Evolutionary conservation across 2,329 filamentous ascomycete genomes (phyloP), one percentile per base, ranked within the genome.

Genomic region (Phaeosphaeria sp.): DNA sequence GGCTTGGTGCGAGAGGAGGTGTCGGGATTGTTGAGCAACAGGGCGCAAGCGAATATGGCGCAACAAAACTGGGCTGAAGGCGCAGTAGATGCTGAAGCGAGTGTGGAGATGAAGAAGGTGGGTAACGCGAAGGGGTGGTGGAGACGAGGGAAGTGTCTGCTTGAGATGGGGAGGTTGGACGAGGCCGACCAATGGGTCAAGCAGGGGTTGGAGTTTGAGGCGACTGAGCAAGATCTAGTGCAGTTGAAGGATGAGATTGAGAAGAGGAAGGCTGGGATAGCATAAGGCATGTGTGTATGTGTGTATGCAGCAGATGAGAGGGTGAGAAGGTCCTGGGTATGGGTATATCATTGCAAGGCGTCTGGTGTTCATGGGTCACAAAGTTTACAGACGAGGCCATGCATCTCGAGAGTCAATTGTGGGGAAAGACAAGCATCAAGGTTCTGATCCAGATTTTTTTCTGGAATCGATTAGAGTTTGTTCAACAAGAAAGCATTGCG

Each of bases 71-170:
- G 94, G 93, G 85, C 91, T 0, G 92, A 95, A 80, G 95, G 88
- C 5, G 86, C 90, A n/a, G 84, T 92, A 6, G 95, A 99, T 78
- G 93, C 93, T 3, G 90, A 96, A 81, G 86, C 88, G 27, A 95
- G 91, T 75, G 90, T 97, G 44, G 93, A 97, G 82, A 89, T 92
- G 62, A 93, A 94, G 83, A 86, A 88, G 65, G 85, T 89, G 43
- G 93, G 90, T 41, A 98, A 99, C 77, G 88, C 91, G 1, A 98
- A 98, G 86, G 93, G 89, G 0, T 98, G 94, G 92, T 97, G 92
- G 89, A 84, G 95, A 60, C 84, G 91, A 60, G 95, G 91, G 10
- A 88, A 88, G 80, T 96, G 92, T 74, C 78, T 98, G 73, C 79
- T 90, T 65, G 95, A 99, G 86, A 98, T 98, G 95, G 90, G 90